Percentiles rank a stretch among this genome's conserved stretches.
Conservation (phyloP, 139 green algal species). For the Micractinium sp. region DNA sequence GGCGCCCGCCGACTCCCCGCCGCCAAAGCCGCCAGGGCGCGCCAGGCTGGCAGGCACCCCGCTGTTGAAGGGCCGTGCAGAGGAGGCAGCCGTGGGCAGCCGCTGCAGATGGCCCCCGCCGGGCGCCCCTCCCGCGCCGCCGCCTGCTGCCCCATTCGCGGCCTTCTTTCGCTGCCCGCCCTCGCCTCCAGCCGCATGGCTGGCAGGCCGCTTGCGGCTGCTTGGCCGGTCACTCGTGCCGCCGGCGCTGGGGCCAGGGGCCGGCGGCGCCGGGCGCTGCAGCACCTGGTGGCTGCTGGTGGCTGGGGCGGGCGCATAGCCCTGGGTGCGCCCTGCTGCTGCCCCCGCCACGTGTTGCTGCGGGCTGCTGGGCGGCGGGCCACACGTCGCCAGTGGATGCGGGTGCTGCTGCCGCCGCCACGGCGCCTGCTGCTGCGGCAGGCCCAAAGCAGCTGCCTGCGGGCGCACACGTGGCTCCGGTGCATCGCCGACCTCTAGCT, state of each 20-base stretch:
- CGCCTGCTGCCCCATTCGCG: not conserved
- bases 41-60: conserved; percentile 27
- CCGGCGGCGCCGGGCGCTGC: conserved; percentile 1
- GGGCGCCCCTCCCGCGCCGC: not conserved
- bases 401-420: conserved; percentile 3
- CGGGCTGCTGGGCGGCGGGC: not conserved
- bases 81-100: not conserved
- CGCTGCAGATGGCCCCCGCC: not conserved
- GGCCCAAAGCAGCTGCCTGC: not conserved
- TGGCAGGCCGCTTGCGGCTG: conserved; percentile 24
- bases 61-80: not conserved
- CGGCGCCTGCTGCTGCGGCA: not conserved
- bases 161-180: conserved; percentile 18
- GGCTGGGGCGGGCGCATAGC: not conserved
- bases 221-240: not conserved
- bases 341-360: not conserved
- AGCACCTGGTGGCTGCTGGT: not conserved
- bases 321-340: not conserved
- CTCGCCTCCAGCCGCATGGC: not conserved
- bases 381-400: not conserved
- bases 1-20: not conserved
- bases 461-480: not conserved
- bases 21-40: not conserved
- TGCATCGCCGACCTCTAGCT: not conserved
- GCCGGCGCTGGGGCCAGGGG: not conserved